Evolutionary conservation across 441 rosid genomes (phyloP).

Genomic region (Aquilaria agallochum): DNA sequence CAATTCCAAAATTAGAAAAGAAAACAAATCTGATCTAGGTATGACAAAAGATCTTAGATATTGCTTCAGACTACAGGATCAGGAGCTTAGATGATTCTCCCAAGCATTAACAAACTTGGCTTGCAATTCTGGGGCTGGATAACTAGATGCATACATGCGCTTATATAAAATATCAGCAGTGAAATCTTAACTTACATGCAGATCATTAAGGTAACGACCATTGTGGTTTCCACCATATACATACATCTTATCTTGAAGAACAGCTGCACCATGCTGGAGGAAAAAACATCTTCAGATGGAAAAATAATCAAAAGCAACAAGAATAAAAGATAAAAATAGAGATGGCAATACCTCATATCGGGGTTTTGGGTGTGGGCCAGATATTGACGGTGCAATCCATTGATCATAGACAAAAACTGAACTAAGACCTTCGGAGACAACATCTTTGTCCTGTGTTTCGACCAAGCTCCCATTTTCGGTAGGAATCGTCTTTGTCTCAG

Average conservation of each 20-base stretch:
- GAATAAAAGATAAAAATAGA: constrained; percentile 12
- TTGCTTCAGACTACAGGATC: too few species aligned
- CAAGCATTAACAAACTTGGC: too few species aligned
- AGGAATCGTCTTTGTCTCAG: constrained; percentile 67
- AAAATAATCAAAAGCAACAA: constrained; percentile 13
- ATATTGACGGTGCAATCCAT: constrained; percentile 78
- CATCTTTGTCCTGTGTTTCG: constrained; percentile 88
- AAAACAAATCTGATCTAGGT: background rate
- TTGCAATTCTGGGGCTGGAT: background rate
- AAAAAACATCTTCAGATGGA: constrained; percentile 25
- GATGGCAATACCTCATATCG: constrained; percentile 75
- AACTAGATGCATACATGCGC: constrained; percentile 1
- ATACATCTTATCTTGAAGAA: constrained; percentile 93
- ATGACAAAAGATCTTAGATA: background rate
- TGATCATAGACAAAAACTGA: constrained; percentile 77
- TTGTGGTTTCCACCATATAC: constrained; percentile 96
- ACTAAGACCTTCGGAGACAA: constrained; percentile 75
- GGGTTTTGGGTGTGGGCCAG: constrained; percentile 84
- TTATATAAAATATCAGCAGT: background rate
- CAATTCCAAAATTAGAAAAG: constrained; percentile 3
- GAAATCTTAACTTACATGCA: constrained; percentile 63
- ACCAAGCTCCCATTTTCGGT: constrained; percentile 58
- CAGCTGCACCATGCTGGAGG: constrained; percentile 93
- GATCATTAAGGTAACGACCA: constrained; percentile 95
- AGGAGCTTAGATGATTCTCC: too few species aligned